Conservation (phyloP, 345 rosid genomes). For the Pistacia vera region DNA sequence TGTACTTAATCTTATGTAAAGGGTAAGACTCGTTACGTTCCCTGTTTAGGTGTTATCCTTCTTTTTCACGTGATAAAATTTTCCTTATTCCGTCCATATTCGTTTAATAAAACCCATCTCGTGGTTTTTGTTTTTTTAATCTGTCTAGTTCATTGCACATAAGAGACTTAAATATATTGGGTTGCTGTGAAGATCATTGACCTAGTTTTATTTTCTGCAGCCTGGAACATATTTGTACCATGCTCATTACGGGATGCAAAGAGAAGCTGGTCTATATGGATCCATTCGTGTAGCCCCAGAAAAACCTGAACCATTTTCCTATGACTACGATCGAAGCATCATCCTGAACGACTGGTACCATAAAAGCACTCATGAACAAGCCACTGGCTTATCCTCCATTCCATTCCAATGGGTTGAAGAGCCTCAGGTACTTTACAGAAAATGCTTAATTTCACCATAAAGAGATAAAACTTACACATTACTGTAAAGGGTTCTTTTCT, state of each 20-base stretch:
- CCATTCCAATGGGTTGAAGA: slow-evolving; percentile 78
- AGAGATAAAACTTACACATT: not conserved
- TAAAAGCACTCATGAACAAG: slow-evolving; percentile 57
- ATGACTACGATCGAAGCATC: slow-evolving; percentile 62
- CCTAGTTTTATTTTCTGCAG: slow-evolving; percentile 32
- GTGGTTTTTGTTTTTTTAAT: too few relatives aligned
- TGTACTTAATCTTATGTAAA: too few relatives aligned
- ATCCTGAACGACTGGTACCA: slow-evolving; percentile 83
- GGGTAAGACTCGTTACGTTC: too few relatives aligned
- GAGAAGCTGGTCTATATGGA: slow-evolving; percentile 73
- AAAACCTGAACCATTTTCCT: slow-evolving; percentile 58
- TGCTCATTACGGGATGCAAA: slow-evolving; percentile 84
- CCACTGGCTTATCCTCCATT: slow-evolving; percentile 55
- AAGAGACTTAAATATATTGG: too few relatives aligned
- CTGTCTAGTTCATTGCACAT: too few relatives aligned
- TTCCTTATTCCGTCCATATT: too few relatives aligned
- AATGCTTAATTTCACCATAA: not conserved
- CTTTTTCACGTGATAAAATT: too few relatives aligned
- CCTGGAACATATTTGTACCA: slow-evolving; percentile 76
- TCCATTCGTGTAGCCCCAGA: slow-evolving; percentile 57
- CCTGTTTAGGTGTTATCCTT: too few relatives aligned
- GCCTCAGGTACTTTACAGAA: slow-evolving; percentile 53
- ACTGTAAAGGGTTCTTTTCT: not conserved
- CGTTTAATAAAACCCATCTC: too few relatives aligned
- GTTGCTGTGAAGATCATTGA: too few relatives aligned